phyloP scores from a whole-genome alignment of 2,329 filamentous ascomycete species.

The Acrodontium crateriforme region DNA sequence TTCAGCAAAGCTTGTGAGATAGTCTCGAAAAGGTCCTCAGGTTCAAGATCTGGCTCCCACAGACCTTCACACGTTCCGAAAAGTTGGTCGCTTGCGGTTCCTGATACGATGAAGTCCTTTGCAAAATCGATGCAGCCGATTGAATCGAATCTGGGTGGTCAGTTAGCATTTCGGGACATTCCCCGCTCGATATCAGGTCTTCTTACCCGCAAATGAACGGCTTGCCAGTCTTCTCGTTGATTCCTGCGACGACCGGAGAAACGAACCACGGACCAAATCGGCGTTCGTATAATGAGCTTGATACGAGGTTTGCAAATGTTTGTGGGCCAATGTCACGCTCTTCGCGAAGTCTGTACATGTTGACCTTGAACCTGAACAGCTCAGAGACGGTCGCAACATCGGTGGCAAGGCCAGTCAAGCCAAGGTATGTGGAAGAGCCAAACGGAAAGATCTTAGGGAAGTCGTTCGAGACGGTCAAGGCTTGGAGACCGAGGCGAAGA shows the following conservation, averaged over 20 bases:
- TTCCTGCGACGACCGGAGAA: conserved; percentile 81
- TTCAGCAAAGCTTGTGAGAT: conserved; percentile 92
- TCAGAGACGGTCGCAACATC: conserved; percentile 91
- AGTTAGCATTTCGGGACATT: conserved; percentile 1
- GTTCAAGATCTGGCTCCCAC: conserved; percentile 91
- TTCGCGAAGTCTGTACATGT: conserved; percentile 98
- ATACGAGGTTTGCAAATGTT: conserved; percentile 94
- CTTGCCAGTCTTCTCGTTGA: conserved; percentile 85
- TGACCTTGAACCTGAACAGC: conserved; percentile 98
- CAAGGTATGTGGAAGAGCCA: conserved; percentile 79
- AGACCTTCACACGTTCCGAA: conserved; percentile 97
- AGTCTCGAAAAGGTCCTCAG: conserved; percentile 95
- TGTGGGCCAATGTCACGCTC: conserved; percentile 89
- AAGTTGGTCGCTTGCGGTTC: conserved; percentile 90
- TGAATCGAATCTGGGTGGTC: conserved; percentile 58
- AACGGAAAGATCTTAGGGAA: conserved; percentile 99
- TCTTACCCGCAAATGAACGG: conserved; percentile 80
- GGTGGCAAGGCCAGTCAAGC: conserved; percentile 89
- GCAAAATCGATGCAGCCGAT: conserved; percentile 99
- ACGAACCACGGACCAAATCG: conserved; percentile 97
- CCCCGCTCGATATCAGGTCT: neutral
- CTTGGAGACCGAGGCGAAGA: conserved; percentile 89
- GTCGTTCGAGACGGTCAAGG: conserved; percentile 97
- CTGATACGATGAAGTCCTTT: conserved; percentile 97
- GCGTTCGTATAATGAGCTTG: conserved; percentile 79